Evolutionary conservation across 2,329 filamentous ascomycete species (phyloP).

Genomic region (Calonectria honghensis): DNA sequence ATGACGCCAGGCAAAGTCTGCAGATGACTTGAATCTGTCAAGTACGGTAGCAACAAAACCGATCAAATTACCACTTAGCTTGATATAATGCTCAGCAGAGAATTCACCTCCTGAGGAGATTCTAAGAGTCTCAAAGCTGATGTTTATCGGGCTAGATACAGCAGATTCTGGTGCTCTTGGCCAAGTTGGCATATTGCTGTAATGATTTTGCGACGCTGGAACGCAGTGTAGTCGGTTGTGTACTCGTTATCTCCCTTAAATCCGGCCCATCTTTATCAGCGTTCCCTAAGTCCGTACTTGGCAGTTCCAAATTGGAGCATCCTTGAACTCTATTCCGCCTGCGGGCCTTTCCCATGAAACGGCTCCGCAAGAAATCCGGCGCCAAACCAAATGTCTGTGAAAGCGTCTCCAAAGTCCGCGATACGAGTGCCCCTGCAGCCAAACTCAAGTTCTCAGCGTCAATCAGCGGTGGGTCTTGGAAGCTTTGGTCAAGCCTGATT

Average conservation of each 20-base stretch:
- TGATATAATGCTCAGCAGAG: neutral
- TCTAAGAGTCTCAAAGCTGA: no score
- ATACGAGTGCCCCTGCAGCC: neutral
- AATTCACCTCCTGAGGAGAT: no score
- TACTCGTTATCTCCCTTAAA: neutral
- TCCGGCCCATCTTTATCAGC: neutral
- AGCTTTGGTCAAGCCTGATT: fast-evolving
- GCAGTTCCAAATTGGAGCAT: neutral
- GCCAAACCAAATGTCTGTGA: neutral
- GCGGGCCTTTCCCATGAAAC: neutral
- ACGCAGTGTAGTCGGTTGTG: neutral
- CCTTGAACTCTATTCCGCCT: neutral
- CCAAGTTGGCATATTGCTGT: neutral
- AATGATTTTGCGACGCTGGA: neutral
- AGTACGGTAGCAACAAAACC: fast-evolving
- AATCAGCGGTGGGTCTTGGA: neutral
- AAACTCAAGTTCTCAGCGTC: neutral
- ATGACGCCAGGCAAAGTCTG: no score
- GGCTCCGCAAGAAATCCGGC: neutral
- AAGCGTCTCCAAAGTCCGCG: neutral
- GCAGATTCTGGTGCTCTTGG: neutral
- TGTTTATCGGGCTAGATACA: no score
- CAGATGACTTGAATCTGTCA: no score
- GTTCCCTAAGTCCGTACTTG: neutral
- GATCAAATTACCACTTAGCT: neutral